Percentiles rank a stretch among this genome's conserved stretches.
Conservation (phyloP, 2,329 filamentous ascomycete species). For the Pseudocercospora vitis region DNA sequence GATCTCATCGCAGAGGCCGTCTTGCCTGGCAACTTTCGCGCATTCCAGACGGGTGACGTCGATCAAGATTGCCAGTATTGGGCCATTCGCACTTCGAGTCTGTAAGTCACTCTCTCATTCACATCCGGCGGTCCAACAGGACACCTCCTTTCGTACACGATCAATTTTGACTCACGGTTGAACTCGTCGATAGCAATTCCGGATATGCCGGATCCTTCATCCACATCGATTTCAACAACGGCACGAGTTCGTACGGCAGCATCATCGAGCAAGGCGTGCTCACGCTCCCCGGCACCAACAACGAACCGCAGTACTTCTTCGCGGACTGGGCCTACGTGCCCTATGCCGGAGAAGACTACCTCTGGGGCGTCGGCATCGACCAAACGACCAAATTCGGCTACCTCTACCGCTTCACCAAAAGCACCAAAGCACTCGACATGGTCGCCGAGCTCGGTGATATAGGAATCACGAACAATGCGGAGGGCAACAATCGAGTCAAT, state of each 20-base stretch:
- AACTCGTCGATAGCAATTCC: neutral
- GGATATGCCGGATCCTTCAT: neutral
- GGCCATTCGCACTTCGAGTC: neutral
- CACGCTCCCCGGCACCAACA: neutral
- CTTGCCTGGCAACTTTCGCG: neutral
- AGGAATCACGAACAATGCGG: neutral
- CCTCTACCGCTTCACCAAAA: conserved; percentile 5
- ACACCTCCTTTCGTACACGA: too few relatives aligned
- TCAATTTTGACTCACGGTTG: too few relatives aligned
- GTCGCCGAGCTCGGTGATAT: conserved; percentile 2
- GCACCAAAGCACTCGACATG: neutral
- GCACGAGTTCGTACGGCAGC: conserved; percentile 8
- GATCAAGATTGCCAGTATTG: conserved; percentile 14
- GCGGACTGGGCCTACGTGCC: conserved; percentile 18
- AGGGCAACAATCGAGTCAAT: neutral
- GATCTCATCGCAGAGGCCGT: conserved; percentile 1
- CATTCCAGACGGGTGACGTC: conserved; percentile 9
- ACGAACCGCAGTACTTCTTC: conserved; percentile 7
- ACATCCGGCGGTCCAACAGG: too few relatives aligned
- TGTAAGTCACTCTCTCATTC: too few relatives aligned
- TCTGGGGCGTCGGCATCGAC: conserved; percentile 12
- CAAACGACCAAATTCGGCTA: neutral
- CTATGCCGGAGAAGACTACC: neutral
- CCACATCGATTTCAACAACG: conserved; percentile 4
- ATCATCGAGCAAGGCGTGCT: conserved; percentile 1